Base-by-base conservation (phyloP, 805 yeast species). In the Metschnikowia anglica region DNA sequence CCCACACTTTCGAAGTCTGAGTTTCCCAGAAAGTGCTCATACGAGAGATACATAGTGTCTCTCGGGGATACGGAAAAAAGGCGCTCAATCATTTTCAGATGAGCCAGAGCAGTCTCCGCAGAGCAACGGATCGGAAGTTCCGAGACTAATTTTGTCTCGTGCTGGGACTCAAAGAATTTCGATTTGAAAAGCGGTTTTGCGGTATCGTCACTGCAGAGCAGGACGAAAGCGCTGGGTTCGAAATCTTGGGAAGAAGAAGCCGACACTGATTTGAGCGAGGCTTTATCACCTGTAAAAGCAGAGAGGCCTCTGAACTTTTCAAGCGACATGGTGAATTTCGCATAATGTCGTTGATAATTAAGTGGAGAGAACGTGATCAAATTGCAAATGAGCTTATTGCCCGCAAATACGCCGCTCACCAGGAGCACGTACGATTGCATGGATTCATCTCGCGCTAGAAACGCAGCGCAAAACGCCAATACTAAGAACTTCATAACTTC, bases 61-160 rank as follows among this genome's bases (percentile, higher is more conserved):
- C 57, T 66, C 0, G 74, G 74, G 2, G 72, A 66, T 5, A 70
- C 67, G 1, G 73, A 63, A 45, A 66, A 69, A 21, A 67, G 49
- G 39, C 60, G 62, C 36, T 69, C 73, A 41, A 50, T 41, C 46
- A 28, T 15, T 9, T 42, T 37, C 23, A 19, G 44, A 34, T 43
- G 47, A 32, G 44, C 38, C 34, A 24, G 15, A 9, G n/a, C n/a
- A 30, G 16, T 18, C 6, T 37, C 34, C 24, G 23, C 13, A 25
- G 45, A 8, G 6, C 35, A 35, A 7, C 37, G 21, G 13, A 37
- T 20, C 2, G 44, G 28, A 13, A 39, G 20, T 1, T 15, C 27
- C 13, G 27, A 13, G 11, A 34, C 20, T 8, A 27, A n/a, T 4
- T 30, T 16, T 18, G 40, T 37, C 13, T 27, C 25, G 8, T 43